Conservation (phyloP, 805 yeast species). For the Ogataea degrootiae region DNA sequence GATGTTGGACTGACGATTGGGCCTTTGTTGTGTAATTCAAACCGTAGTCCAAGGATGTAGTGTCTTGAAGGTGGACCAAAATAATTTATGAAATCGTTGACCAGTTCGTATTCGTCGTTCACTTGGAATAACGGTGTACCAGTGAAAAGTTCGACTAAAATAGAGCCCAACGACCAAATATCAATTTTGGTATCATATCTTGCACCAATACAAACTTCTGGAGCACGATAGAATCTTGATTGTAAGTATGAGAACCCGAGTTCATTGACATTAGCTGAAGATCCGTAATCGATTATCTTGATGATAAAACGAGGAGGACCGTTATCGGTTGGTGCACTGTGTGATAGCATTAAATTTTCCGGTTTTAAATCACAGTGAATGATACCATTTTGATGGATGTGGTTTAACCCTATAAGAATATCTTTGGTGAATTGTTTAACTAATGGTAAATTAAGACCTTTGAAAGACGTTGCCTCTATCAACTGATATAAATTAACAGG, state of each 20-base stretch:
- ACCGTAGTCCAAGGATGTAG: constrained; percentile 36
- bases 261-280: constrained; percentile 45
- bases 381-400: constrained; percentile 50
- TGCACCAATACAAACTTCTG: constrained; percentile 69
- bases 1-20: constrained; percentile 25
- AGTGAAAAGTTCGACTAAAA: constrained; percentile 77
- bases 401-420: constrained; percentile 54
- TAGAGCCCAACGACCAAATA: constrained; percentile 95
- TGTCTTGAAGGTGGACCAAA: constrained; percentile 44
- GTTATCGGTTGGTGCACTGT: constrained; percentile 30
- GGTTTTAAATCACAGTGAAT: constrained; percentile 88
- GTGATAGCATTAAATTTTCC: constrained; percentile 62
- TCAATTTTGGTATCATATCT: constrained; percentile 51
- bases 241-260: constrained; percentile 47
- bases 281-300: constrained; percentile 80
- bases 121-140: constrained; percentile 49
- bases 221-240: constrained; percentile 75
- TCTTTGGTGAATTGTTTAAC: constrained; percentile 47
- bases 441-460: constrained; percentile 42
- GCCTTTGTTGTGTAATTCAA: constrained; percentile 33
- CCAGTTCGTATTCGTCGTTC: constrained; percentile 43
- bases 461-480: constrained; percentile 43
- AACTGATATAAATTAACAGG: constrained; percentile 63
- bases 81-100: constrained; percentile 37
- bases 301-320: constrained; percentile 25